A percentile compares a stretch with the other conserved stretches of the same genome.
Evolutionary conservation across 2,329 filamentous ascomycete species (phyloP).

Genomic region (Elsinoe arachidis): DNA sequence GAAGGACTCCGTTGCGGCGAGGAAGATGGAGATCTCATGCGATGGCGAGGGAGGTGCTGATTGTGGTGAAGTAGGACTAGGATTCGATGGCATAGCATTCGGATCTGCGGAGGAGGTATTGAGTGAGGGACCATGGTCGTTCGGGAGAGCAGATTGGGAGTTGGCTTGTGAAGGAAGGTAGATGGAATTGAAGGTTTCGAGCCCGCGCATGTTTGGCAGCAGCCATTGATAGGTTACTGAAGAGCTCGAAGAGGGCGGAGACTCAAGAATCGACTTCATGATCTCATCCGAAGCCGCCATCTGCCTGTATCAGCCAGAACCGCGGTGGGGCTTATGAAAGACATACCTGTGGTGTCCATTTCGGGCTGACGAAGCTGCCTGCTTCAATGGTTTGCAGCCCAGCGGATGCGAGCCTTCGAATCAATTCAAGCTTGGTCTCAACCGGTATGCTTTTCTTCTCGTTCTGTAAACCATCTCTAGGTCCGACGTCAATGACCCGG

Average conservation of each 20-base stretch:
- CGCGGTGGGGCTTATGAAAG: not conserved
- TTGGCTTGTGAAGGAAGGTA: slow-evolving; percentile 39
- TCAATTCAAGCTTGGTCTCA: slow-evolving; percentile 66
- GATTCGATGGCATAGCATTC: slow-evolving; percentile 33
- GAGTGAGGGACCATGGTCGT: slow-evolving; percentile 31
- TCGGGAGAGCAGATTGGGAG: slow-evolving; percentile 31
- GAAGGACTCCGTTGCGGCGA: slow-evolving; percentile 72
- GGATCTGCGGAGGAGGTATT: slow-evolving; percentile 36
- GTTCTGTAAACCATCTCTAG: slow-evolving; percentile 80
- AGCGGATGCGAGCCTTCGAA: slow-evolving; percentile 58
- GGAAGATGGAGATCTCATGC: slow-evolving; percentile 68
- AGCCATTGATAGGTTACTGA: slow-evolving; percentile 70
- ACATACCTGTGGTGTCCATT: slow-evolving; percentile 70
- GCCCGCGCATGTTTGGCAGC: slow-evolving; percentile 65
- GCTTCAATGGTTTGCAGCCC: slow-evolving; percentile 69
- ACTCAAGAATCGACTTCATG: slow-evolving; percentile 56
- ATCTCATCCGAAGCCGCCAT: slow-evolving; percentile 74
- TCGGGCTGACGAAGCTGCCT: slow-evolving; percentile 73
- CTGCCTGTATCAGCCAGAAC: slow-evolving; percentile 31
- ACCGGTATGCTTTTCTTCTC: slow-evolving; percentile 64
- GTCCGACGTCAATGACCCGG: slow-evolving; percentile 71
- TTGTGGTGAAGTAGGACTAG: slow-evolving; percentile 35
- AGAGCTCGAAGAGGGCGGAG: slow-evolving; percentile 45
- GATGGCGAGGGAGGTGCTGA: slow-evolving; percentile 49
- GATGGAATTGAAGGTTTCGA: slow-evolving; percentile 52